phyloP scores from a whole-genome alignment of 2,329 filamentous ascomycete species.

The Talaromyces marneffei region DNA sequence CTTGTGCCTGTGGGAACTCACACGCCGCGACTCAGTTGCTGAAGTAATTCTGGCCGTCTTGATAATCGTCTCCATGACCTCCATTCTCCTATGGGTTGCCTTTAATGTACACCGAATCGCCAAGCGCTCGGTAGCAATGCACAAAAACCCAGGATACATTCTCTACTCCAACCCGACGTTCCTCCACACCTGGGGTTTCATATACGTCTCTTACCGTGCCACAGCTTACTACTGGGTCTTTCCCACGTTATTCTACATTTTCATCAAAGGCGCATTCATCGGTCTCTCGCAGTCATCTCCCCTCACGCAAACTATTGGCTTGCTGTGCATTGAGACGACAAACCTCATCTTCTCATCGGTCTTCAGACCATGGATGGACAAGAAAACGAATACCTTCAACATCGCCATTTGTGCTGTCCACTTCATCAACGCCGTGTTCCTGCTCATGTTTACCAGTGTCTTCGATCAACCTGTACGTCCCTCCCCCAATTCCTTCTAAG shows the following conservation, averaged over 20 bases:
- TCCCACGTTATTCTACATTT: constrained; percentile 67
- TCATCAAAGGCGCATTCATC: constrained; percentile 88
- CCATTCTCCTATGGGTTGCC: constrained; percentile 75
- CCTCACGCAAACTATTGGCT: constrained; percentile 71
- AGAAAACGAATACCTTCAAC: constrained; percentile 95
- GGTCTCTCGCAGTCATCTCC: constrained; percentile 68
- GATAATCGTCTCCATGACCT: constrained; percentile 75
- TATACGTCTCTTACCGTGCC: constrained; percentile 94
- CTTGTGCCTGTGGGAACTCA: constrained; percentile 90
- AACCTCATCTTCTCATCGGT: constrained; percentile 73
- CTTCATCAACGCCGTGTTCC: constrained; percentile 83
- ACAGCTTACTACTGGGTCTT: constrained; percentile 94
- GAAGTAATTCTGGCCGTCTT: constrained; percentile 82
- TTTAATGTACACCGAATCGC: constrained; percentile 86
- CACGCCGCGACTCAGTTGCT: constrained; percentile 74
- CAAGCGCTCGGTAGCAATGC: constrained; percentile 79
- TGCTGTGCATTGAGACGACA: constrained; percentile 74
- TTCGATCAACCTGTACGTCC: constrained; percentile 69
- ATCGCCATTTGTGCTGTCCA: constrained; percentile 86
- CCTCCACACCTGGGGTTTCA: constrained; percentile 95
- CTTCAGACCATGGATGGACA: constrained; percentile 95
- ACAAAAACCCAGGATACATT: constrained; percentile 95
- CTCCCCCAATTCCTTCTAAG: not conserved
- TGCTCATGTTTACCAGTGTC: constrained; percentile 80
- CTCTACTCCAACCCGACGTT: constrained; percentile 88